These are phyloP conservation scores for Atractiella rhizophila DNA, from an alignment of 768 basidiomycete species.

Conservation along the genomic window DNA sequence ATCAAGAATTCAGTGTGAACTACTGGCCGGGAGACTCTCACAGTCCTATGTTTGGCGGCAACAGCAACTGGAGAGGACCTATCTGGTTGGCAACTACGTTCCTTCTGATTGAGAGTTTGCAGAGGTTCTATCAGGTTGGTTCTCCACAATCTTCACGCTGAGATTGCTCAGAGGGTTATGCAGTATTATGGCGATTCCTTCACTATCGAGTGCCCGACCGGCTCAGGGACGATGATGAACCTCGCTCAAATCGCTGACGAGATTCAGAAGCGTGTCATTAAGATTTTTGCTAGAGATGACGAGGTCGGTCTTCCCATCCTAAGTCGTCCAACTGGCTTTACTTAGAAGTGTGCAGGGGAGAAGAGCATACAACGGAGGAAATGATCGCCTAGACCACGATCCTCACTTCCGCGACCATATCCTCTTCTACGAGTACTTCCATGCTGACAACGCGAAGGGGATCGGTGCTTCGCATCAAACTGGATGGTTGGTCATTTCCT, in stretches of 20 bases:
- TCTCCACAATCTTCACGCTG: conserved; percentile 80
- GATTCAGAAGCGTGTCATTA: conserved; percentile 95
- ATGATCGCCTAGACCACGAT: conserved; percentile 60
- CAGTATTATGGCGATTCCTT: conserved; percentile 87
- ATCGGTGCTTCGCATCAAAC: conserved; percentile 96
- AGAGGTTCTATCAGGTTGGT: conserved; percentile 89
- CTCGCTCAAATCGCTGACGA: conserved; percentile 82
- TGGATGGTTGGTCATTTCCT: conserved; percentile 37
- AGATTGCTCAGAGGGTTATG: conserved; percentile 82
- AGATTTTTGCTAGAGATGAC: conserved; percentile 82
- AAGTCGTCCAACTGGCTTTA: neutral
- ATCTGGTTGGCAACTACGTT: conserved; percentile 89
- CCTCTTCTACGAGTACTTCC: conserved; percentile 77
- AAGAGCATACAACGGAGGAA: conserved; percentile 77
- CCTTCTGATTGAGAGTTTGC: conserved; percentile 78
- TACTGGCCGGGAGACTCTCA: conserved; percentile 98
- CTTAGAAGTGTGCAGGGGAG: conserved; percentile 30
- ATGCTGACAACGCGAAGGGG: conserved; percentile 72
- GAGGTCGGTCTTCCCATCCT: conserved; percentile 12
- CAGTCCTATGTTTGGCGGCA: conserved; percentile 84
- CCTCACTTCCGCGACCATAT: conserved; percentile 92
- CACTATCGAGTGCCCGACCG: conserved; percentile 80
- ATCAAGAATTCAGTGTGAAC: conserved; percentile 65
- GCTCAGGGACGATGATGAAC: conserved; percentile 93
- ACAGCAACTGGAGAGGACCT: conserved; percentile 25